Conservation (phyloP, 2,329 filamentous ascomycete species). For the Aspergillus sp. region DNA sequence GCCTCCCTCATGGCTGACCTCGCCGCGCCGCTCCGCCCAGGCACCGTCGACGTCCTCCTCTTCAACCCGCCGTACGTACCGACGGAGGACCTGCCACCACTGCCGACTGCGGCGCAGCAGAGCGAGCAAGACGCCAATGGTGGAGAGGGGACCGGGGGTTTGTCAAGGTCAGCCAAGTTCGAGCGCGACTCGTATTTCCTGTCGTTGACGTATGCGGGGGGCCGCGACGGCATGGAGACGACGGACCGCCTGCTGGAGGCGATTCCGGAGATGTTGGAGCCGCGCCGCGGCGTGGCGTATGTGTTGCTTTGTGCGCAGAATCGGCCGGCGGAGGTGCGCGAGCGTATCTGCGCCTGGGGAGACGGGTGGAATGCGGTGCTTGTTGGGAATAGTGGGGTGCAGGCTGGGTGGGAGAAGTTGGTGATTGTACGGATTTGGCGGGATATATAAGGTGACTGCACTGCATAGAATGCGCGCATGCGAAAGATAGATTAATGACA, state of each 20-base stretch:
- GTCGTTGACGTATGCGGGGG: constrained; percentile 84
- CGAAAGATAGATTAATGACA: neutral
- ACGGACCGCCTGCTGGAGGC: constrained; percentile 74
- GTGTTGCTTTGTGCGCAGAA: constrained; percentile 89
- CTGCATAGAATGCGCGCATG: neutral
- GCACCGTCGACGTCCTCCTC: constrained; percentile 74
- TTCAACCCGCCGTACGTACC: constrained; percentile 99
- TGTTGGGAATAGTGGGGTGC: constrained; percentile 78
- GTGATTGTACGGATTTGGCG: constrained; percentile 85
- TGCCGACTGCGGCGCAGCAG: constrained; percentile 30
- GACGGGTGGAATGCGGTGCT: constrained; percentile 69
- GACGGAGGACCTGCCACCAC: constrained; percentile 67
- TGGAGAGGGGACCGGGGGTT: constrained; percentile 16
- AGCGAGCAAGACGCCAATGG: constrained; percentile 23
- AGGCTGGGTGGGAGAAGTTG: constrained; percentile 92
- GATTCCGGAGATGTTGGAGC: constrained; percentile 63
- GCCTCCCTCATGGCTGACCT: constrained; percentile 71
- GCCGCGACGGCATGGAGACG: constrained; percentile 87
- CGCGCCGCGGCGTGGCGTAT: constrained; percentile 74
- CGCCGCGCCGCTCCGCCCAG: constrained; percentile 55
- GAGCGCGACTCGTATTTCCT: constrained; percentile 81
- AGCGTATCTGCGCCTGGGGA: constrained; percentile 58
- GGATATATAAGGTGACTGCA: constrained; percentile 6
- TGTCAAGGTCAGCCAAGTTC: constrained; percentile 49
- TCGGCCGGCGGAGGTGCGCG: constrained; percentile 71